These are phyloP conservation scores for Choiromyces venosus DNA, from an alignment of 495 filamentous ascomycete species.

Conservation along the genomic window DNA sequence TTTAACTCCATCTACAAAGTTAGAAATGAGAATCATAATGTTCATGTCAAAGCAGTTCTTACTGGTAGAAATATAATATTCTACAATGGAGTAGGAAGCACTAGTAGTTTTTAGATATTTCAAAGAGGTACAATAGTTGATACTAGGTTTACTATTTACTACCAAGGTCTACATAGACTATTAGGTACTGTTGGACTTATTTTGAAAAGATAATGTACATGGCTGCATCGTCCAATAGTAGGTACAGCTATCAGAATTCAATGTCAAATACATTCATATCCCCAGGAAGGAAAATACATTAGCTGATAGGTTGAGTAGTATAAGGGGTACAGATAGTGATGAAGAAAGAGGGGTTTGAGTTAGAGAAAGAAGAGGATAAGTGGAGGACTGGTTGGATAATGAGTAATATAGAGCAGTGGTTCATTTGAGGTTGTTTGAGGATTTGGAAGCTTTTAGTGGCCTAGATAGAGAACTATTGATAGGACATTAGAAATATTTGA, in stretches of 20 bases:
- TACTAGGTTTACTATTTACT: too few relatives aligned
- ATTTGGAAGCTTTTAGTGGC: neutral
- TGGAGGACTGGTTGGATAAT: neutral
- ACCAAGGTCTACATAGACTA: conserved; percentile 12
- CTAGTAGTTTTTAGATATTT: neutral
- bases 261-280: conserved; percentile 2
- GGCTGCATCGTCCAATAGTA: conserved; percentile 4
- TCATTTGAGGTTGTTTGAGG: conserved; percentile 3
- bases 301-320: conserved; percentile 10
- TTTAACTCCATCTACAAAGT: too few relatives aligned
- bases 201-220: neutral
- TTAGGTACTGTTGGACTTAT: neutral
- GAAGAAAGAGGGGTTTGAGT: neutral
- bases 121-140: neutral
- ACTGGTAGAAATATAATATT: neutral
- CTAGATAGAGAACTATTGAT: neutral
- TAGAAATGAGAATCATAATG: neutral
- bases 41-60: neutral
- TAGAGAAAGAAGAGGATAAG: conserved; percentile 1
- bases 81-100: conserved; percentile 1
- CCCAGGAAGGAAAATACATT: neutral
- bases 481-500: neutral
- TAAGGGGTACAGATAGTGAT: neutral
- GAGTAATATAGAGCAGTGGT: conserved; percentile 11
- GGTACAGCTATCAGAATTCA: neutral